Base-by-base conservation (phyloP, 768 basidiomycete species). In the Lepiota brunneoincarnata region DNA sequence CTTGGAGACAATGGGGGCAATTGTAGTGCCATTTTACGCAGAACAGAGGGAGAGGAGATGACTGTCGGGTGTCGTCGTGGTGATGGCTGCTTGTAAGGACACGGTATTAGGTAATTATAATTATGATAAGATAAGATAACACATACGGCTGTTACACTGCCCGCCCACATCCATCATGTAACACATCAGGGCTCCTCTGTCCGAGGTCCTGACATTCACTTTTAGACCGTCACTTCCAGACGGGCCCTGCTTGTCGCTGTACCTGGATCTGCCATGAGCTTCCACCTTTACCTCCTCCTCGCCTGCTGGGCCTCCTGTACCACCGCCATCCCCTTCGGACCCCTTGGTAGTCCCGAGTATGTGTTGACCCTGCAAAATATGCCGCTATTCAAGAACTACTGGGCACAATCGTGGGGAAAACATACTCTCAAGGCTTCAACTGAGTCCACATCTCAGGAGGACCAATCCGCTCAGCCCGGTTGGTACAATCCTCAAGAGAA, bases 401-500 rank as follows among this genome's bases (percentile, higher is more conserved):
- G 40, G 49, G 24, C 23, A 4, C 37, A 28, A 3, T 18, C 41
- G 4, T 41, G 38, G 50, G 38, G 24, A 5, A 21, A 39, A 12
- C 11, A 20, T 7, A 7, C 10, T 14, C 17, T 11, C n/a, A 17
- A 51, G n/a, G 15, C 36, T 18, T 35, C 37, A 4, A 26, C 34
- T 23, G 15, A 23, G 37, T 15, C 26, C 40, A 5, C 36, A 12
- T 36, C 23, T 23, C 26, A 31, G 6, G 24, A 38, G 34, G 39
- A 45, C 15, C 2, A 34, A 4, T n/a, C 18, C 11, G 20, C 34
- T 3, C 26, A 15, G 14, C 43, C 59, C 31, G 78, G 75, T 26
- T 82, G 78, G 78, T 65, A 73, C 45, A 91, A 94, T 67, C 92
- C 92, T 17, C 77, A 91, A 40, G 56, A 79, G 21, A 78, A 81